phyloP scores from a whole-genome alignment of 2,329 filamentous ascomycete genomes.

The Huntiella savannae region DNA sequence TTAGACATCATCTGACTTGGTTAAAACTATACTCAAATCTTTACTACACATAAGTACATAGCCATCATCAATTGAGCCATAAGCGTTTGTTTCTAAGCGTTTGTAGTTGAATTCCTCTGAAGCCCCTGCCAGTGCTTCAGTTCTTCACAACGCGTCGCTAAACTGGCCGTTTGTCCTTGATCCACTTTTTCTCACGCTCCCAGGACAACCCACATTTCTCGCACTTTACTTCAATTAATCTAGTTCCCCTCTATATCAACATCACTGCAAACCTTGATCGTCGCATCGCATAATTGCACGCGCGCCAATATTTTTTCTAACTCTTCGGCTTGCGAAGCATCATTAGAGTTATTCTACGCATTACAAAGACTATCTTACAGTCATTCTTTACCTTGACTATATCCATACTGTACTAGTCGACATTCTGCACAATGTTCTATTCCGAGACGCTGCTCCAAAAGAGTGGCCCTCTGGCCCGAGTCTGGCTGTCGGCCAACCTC shows the following conservation, averaged over 20 bases:
- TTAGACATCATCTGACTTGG: no score
- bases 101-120: no score
- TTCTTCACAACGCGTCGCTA: conserved; percentile 4
- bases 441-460: conserved; percentile 90
- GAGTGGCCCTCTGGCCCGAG: conserved; percentile 88
- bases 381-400: not conserved
- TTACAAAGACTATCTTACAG: not conserved
- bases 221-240: conserved; percentile 3
- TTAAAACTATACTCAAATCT: no score
- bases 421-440: conserved; percentile 62
- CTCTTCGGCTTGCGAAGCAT: not conserved
- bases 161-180: not conserved
- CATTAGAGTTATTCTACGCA: not conserved
- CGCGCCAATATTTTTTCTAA: conserved; percentile 1
- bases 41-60: no score
- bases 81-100: no score
- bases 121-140: no score
- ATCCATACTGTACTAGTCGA: conserved; percentile 9
- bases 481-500: conserved; percentile 95
- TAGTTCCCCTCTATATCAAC: not conserved
- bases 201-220: conserved; percentile 3
- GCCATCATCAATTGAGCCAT: no score
- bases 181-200: conserved; percentile 2
- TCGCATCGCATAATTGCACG: conserved; percentile 2
- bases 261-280: not conserved